Conservation (phyloP, 352 stramenopile species). For the Globisporangium mamillatum region DNA sequence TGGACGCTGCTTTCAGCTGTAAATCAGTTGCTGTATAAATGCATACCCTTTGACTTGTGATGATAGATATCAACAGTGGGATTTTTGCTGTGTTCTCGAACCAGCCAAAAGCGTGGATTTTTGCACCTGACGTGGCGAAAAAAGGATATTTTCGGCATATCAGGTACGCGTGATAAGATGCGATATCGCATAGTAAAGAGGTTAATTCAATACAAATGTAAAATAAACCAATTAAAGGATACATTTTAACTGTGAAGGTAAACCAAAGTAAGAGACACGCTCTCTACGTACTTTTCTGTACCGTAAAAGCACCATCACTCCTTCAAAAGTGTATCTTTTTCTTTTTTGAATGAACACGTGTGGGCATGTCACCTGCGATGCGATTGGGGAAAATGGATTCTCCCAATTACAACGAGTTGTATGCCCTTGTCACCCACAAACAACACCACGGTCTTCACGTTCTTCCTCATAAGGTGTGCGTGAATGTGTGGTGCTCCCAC, state of each 20-base stretch:
- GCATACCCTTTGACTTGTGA: not conserved
- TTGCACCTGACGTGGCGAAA: not conserved
- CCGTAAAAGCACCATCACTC: not conserved
- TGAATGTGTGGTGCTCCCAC: not conserved
- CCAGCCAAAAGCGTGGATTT: not conserved
- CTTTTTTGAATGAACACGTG: not conserved
- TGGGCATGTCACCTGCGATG: not conserved
- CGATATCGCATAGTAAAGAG: not conserved
- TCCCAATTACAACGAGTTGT: not conserved
- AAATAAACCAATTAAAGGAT: not conserved
- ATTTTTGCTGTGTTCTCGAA: slow-evolving; percentile 7
- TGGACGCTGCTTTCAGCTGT: not conserved
- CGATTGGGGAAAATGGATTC: not conserved
- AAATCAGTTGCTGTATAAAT: slow-evolving; percentile 17
- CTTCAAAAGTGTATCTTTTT: not conserved
- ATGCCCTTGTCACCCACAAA: not conserved
- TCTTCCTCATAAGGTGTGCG: not conserved
- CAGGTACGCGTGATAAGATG: not conserved
- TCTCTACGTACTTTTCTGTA: not conserved
- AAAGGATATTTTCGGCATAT: slow-evolving; percentile 4
- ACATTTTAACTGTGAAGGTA: not conserved
- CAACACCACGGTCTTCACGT: not conserved
- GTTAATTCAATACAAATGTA: not conserved
- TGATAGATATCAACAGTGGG: not conserved
- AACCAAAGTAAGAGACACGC: not conserved